Conservation (phyloP, 768 basidiomycete species). For the Tylopilus subfusipes region DNA sequence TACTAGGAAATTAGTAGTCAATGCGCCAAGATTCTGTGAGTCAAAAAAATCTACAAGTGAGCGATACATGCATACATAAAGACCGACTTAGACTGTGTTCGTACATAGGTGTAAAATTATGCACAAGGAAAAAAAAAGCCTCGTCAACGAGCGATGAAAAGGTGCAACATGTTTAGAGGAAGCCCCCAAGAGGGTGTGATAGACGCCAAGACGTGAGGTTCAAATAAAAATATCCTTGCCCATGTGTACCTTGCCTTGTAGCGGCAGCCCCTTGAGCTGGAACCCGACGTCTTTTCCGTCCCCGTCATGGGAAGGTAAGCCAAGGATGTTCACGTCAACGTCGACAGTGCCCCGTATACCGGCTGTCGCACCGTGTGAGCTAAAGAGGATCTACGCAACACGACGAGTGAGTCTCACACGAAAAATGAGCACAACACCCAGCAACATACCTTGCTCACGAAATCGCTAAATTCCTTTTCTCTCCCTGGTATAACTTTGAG, state of each 20-base stretch:
- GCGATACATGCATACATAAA: slow-evolving; percentile 12
- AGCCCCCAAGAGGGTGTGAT: not conserved
- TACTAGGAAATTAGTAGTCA: not conserved
- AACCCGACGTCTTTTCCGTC: slow-evolving; percentile 42
- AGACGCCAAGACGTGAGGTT: not conserved
- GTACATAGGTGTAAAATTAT: slow-evolving; percentile 7
- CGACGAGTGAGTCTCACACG: not conserved
- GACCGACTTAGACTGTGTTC: not conserved
- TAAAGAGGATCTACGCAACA: slow-evolving; percentile 59
- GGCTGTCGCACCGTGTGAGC: slow-evolving; percentile 59
- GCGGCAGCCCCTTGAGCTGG: slow-evolving; percentile 60
- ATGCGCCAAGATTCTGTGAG: not conserved
- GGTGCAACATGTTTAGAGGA: not conserved
- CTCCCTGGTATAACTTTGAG: slow-evolving; percentile 76
- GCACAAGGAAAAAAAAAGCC: not conserved
- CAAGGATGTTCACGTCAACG: slow-evolving; percentile 56
- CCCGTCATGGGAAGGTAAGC: slow-evolving; percentile 50
- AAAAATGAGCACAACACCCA: not conserved
- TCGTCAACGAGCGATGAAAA: slow-evolving; percentile 2
- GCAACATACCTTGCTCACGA: slow-evolving; percentile 66
- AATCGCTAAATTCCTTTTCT: slow-evolving; percentile 69
- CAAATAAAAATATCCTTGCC: slow-evolving; percentile 46
- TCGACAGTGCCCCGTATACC: slow-evolving; percentile 64
- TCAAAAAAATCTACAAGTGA: slow-evolving; percentile 18
- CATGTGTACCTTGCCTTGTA: slow-evolving; percentile 61